Base-by-base conservation (phyloP, 2,329 filamentous ascomycete genomes). In the Talaromyces verruculosus region DNA sequence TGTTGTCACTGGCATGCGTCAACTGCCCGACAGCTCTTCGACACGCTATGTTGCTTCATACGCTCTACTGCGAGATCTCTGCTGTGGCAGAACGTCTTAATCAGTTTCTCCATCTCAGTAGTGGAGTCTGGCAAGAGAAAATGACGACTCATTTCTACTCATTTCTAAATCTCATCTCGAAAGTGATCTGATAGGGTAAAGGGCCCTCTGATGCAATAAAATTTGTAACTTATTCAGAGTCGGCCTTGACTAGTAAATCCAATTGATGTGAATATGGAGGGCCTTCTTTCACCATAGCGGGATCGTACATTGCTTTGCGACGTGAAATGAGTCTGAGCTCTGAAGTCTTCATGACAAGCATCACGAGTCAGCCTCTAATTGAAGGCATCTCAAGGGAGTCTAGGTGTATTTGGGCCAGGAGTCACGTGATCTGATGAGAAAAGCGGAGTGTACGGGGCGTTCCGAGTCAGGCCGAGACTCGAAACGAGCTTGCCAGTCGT, bases 11-110 rank as follows among this genome's bases (percentile, higher is more conserved):
- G 58, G 25, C 30, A 47, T 61, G 25, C 25, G 19, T 37, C 51
- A 60, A 39, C 63, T 61, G 59, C 28, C 28, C 10, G 28, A 37
- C 59, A 43, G 39, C 25, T 61, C 59, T 49, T 55, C 51, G 51
- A 55, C 51, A 37, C n/a, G 51, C 10, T 5, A 8, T n/a, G 22
- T 57, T 37, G 51, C 51, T 57, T 35, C 30, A 11, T 35, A 55
- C 17, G 51, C 51, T 53, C 25, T 55, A 55, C 51, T n/a, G 8
- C 28, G 1, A 55, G 51, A 35, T 35, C 28, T 55, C 15, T 35
- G 13, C 47, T 22, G 51, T 55, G 15, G 30, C 30, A 37, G n/a
- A 37, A 19, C 45, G 6, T 51, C 43, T 65, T 37, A 13, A 15
- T 37, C 3, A 37, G 11, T 37, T 37, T 15, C 35, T 37, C 35